Evolutionary conservation across 2,329 filamentous ascomycete genomes (phyloP).

Genomic region (Mariannaea sp.): DNA sequence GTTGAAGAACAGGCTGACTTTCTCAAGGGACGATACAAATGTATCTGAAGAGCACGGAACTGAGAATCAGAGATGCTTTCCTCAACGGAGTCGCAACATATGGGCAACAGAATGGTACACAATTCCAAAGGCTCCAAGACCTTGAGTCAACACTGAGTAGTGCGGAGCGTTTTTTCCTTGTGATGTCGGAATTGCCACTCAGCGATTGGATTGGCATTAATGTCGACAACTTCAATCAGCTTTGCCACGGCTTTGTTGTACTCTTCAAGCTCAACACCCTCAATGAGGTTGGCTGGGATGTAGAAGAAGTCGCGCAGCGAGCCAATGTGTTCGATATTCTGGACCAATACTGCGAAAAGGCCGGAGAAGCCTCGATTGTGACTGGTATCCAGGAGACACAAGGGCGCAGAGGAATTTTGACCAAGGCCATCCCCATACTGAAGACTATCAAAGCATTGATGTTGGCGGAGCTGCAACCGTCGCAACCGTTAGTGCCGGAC

Average conservation of each 20-base stretch:
- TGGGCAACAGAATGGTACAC: not conserved
- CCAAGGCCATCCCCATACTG: constrained; percentile 13
- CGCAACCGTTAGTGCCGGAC: not conserved
- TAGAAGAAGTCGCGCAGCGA: constrained; percentile 13
- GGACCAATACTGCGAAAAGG: constrained; percentile 12
- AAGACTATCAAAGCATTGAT: constrained; percentile 23
- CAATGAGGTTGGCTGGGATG: constrained; percentile 18
- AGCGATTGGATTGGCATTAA: constrained; percentile 18
- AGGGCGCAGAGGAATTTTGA: constrained; percentile 16
- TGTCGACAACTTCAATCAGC: constrained; percentile 25
- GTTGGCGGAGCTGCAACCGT: constrained; percentile 13
- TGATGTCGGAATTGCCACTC: constrained; percentile 8
- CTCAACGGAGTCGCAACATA: not conserved
- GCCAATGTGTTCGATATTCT: constrained; percentile 21
- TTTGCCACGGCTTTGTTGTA: constrained; percentile 21
- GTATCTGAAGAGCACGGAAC: constrained; percentile 15
- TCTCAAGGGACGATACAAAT: constrained; percentile 3
- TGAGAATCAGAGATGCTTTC: constrained; percentile 18
- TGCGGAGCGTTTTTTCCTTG: constrained; percentile 12
- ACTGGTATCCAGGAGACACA: constrained; percentile 17
- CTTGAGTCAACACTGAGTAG: constrained; percentile 15
- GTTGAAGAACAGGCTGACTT: not conserved
- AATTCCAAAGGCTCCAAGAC: constrained; percentile 15
- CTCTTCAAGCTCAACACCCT: constrained; percentile 23
- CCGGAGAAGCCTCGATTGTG: not conserved